Evolutionary conservation across 2,329 filamentous ascomycete genomes (phyloP).

Genomic region (Geoglossum cookeanum): DNA sequence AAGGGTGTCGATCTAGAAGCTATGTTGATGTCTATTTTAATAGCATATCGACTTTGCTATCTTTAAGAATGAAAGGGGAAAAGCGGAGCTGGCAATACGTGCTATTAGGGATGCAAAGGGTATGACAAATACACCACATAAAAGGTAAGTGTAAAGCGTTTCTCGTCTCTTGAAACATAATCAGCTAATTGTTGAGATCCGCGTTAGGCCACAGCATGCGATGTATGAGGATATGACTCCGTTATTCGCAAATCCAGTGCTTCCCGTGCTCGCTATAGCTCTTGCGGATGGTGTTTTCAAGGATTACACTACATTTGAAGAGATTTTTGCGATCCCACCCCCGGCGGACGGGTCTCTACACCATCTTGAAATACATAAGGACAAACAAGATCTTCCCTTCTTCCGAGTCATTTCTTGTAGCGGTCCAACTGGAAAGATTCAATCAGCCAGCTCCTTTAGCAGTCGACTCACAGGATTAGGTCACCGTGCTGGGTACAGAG

Average conservation of each 20-base stretch:
- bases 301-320: conserved; percentile 10
- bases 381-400: conserved; percentile 9
- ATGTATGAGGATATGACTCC: conserved; percentile 13
- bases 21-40: conserved; percentile 2
- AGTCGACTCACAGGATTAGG: conserved; percentile 6
- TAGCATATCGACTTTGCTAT: conserved; percentile 9
- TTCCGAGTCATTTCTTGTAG: conserved; percentile 10
- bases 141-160: conserved; percentile 7
- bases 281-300: conserved; percentile 11
- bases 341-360: conserved; percentile 8
- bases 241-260: conserved; percentile 10
- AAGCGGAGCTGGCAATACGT: conserved; percentile 8
- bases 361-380: conserved; percentile 10
- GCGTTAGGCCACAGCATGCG: conserved; percentile 9
- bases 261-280: conserved; percentile 9
- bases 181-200: conserved; percentile 6
- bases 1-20: conserved; percentile 4
- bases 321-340: conserved; percentile 10
- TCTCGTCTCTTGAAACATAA: not conserved
- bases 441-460: conserved; percentile 8
- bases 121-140: conserved; percentile 9
- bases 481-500: conserved; percentile 9
- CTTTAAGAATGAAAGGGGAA: conserved; percentile 11
- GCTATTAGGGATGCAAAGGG: conserved; percentile 8
- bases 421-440: conserved; percentile 9